Base-by-base conservation (phyloP, 352 stramenopile species). In the Globisporangium takayamanum region DNA sequence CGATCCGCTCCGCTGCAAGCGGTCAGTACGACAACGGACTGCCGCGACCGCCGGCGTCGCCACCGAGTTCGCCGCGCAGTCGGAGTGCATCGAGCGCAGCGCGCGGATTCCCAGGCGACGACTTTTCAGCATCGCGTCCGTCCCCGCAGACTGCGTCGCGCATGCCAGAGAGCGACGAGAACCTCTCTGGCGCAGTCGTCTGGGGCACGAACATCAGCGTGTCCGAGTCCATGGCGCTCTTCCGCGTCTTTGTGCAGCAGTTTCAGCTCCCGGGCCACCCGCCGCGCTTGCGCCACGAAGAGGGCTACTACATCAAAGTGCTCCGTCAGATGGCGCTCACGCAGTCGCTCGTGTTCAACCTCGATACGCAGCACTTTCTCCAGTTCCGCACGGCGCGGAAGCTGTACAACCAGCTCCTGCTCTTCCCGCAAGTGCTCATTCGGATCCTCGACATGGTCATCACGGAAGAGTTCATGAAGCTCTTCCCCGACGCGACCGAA, bases 391-490 rank as follows among this genome's bases (percentile, higher is more conserved):
- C 79, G 49, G 83, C 73, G 3, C 71, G 95, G 63, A 86, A 89
- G 54, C 66, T 99, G 20, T 99, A 99, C 73, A 88, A 96, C 63
- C 96, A 99, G 76, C 76, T 99, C 28, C 70, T 98, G 26, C 76
- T 97, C 41, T 99, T 98, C 72, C 97, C 92, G 4, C 85, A 97
- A 63, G 84, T 93, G 66, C 88, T 99, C 22, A 96, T 99, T 51
- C 92, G 93, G 3, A 91, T 99, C 47, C 87, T 99, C 69, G 97
- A 99, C 76, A 88, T 98, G 70, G 84, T 99, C 15, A 78, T 97
- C 25, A 88, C 95, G 49, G 80, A 98, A 53, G 92, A 98, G 70
- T 96, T 90, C 62, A 68, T 76, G 51, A 62, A 69, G 33, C 61
- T 95, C 55, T 66, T 80, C 33, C 60, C 67, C 0, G 70, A 76